Base-by-base conservation (phyloP, 2,329 filamentous ascomycete genomes). In the Sclerotinia borealis region DNA sequence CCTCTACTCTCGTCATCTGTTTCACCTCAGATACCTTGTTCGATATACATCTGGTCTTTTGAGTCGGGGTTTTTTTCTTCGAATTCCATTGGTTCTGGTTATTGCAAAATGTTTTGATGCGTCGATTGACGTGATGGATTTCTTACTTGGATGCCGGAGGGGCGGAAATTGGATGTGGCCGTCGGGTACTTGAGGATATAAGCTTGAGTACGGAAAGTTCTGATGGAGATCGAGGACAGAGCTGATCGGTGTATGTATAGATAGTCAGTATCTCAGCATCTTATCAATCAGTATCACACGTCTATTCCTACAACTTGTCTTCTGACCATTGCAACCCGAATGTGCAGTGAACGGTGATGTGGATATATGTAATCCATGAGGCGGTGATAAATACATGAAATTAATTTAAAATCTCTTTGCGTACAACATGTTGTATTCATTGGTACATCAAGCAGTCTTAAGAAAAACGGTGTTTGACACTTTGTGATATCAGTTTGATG, bases 1-100 rank as follows among this genome's bases (percentile, higher is more conserved):
- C 66, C 67, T 61, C 65, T 69, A 63, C 47, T 67, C 64, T 64
- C 66, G 67, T 63, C 62, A 64, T 54, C 45, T 51, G 63, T 61
- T 71, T 76, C 73, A 68, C 34, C 61, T 77, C 79, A 80, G 79
- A 83, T 83, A 83, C 82, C 81, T 84, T 84, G 81, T 84, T 83
- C 80, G 78, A 83, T 81, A 81, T 81, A 81, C 75, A 71, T 64
- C 55, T 68, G 60, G 61, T 67, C 68, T 68, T 61, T 62, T 65
- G 48, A 56, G 68, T 65, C 59, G 54, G 64, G 25, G 27, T 27
- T 34, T 52, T 34, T 63, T 43, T 34, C 13, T 25, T 25, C 19
- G 47, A 27, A 47, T 45, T 8, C 17, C 19, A 36, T 61, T 63
- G 41, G 51, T 61, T 49, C 54, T 55, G n/a, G 47, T 62, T 66